Conservation (phyloP, 1,284 basidiomycete genomes). For the Pholiota adiposa region DNA sequence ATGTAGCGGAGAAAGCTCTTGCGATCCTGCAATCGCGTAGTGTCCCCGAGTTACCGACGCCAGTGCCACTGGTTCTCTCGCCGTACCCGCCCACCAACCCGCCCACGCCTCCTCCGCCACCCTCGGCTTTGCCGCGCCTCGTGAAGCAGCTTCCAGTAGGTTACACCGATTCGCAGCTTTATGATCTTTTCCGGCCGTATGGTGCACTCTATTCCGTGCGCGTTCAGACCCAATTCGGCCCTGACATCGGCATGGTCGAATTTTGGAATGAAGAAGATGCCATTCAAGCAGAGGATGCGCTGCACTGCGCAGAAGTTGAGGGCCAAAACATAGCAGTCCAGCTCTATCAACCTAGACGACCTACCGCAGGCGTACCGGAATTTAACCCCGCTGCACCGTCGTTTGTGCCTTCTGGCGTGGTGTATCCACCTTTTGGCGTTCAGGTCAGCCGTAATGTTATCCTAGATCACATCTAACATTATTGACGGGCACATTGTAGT, state of each 20-base stretch:
- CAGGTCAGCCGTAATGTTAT: conserved; percentile 38
- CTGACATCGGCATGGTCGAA: conserved; percentile 78
- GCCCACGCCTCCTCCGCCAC: conserved; percentile 71
- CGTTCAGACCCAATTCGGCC: conserved; percentile 71
- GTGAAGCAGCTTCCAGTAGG: conserved; percentile 75
- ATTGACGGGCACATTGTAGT: conserved; percentile 12
- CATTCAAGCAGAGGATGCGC: conserved; percentile 70
- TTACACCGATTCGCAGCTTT: conserved; percentile 77
- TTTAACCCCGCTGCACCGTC: conserved; percentile 75
- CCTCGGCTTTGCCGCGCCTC: conserved; percentile 73
- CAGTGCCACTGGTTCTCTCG: conserved; percentile 67
- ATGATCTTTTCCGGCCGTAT: conserved; percentile 74
- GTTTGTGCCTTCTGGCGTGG: conserved; percentile 71
- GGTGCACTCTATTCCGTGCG: conserved; percentile 74
- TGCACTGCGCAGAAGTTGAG: conserved; percentile 82
- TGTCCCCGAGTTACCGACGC: conserved; percentile 58
- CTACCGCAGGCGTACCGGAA: conserved; percentile 54
- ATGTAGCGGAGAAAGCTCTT: conserved; percentile 83
- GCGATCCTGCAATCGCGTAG: conserved; percentile 79
- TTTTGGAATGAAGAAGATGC: conserved; percentile 92
- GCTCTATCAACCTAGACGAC: conserved; percentile 68
- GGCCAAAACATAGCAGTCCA: conserved; percentile 83
- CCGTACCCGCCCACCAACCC: conserved; percentile 75
- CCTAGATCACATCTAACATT: not conserved
- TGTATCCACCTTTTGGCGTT: conserved; percentile 52